Percentiles rank a stretch among this genome's conserved stretches.
phyloP scores from a whole-genome alignment of 768 basidiomycete genomes.

The Rhodotorula toruloides region DNA sequence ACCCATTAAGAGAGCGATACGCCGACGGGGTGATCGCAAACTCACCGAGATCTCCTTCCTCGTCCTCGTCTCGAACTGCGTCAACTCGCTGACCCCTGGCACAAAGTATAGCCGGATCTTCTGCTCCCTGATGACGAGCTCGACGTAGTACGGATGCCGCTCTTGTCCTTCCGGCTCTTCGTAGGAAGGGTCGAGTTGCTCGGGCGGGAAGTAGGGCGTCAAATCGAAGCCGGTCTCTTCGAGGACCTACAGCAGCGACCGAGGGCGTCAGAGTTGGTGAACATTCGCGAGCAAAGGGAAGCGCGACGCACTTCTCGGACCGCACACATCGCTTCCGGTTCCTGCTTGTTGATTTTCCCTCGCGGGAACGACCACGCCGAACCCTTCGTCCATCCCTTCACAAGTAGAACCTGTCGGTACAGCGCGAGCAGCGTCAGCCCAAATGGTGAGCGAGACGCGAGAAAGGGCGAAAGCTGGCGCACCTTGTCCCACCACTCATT shows the following conservation, averaged over 20 bases:
- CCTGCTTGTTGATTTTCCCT: slow-evolving; percentile 97
- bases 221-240: slow-evolving; percentile 94
- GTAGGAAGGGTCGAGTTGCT: slow-evolving; percentile 45
- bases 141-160: slow-evolving; percentile 64
- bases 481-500: slow-evolving; percentile 92
- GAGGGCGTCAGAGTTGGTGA: background rate
- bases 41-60: slow-evolving; percentile 74
- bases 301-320: slow-evolving; percentile 68
- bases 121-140: slow-evolving; percentile 83
- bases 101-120: slow-evolving; percentile 86
- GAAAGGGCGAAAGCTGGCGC: slow-evolving; percentile 9
- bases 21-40: background rate
- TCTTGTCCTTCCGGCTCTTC: slow-evolving; percentile 46
- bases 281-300: background rate
- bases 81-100: slow-evolving; percentile 78
- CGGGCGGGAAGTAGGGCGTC: slow-evolving; percentile 44
- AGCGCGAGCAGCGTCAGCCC: background rate
- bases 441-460: background rate
- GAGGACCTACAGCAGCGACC: slow-evolving; percentile 60
- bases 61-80: slow-evolving; percentile 83
- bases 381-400: slow-evolving; percentile 95
- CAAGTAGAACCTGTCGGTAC: slow-evolving; percentile 72
- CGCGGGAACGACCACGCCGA: slow-evolving; percentile 99
- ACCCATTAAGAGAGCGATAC: background rate
- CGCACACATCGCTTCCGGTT: slow-evolving; percentile 76